Evolutionary conservation across 495 filamentous ascomycete genomes (phyloP).

Genomic region (Friedmanniomyces simplex): DNA sequence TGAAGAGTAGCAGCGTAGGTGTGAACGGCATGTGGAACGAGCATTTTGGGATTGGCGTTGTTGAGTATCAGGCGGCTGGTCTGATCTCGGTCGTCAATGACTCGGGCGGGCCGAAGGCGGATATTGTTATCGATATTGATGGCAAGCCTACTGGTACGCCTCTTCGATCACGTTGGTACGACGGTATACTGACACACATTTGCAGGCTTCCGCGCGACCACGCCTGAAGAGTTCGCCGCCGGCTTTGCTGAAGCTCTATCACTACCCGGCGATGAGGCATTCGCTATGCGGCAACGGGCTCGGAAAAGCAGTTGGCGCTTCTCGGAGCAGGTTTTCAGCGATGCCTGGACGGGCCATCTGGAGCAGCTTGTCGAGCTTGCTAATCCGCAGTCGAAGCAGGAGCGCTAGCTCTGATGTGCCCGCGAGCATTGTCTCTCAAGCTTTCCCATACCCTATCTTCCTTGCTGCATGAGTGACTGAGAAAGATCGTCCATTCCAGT

Average conservation of each 20-base stretch:
- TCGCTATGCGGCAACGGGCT: constrained; percentile 63
- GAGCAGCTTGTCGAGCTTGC: constrained; percentile 52
- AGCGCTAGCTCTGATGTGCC: neutral
- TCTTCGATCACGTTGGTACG: too few relatives aligned
- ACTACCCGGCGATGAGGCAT: constrained; percentile 52
- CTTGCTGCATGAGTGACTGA: too few relatives aligned
- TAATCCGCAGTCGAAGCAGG: neutral
- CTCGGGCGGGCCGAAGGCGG: constrained; percentile 79
- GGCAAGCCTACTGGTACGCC: constrained; percentile 57
- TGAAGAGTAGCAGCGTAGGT: constrained; percentile 63
- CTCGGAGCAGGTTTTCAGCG: constrained; percentile 73
- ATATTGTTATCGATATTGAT: constrained; percentile 76
- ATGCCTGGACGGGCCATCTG: constrained; percentile 61
- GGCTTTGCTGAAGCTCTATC: constrained; percentile 67
- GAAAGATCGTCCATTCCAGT: too few relatives aligned
- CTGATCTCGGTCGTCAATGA: constrained; percentile 85
- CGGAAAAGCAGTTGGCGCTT: constrained; percentile 68
- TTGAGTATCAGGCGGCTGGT: constrained; percentile 95
- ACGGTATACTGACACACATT: neutral
- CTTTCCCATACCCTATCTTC: too few relatives aligned
- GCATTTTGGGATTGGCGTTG: constrained; percentile 96
- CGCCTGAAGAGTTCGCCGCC: constrained; percentile 61
- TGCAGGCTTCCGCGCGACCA: constrained; percentile 72
- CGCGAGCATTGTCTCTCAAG: too few relatives aligned
- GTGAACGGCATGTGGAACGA: constrained; percentile 99